phyloP scores from a whole-genome alignment of 164 flowering plant genomes.

The Aristolochia fimbriata region DNA sequence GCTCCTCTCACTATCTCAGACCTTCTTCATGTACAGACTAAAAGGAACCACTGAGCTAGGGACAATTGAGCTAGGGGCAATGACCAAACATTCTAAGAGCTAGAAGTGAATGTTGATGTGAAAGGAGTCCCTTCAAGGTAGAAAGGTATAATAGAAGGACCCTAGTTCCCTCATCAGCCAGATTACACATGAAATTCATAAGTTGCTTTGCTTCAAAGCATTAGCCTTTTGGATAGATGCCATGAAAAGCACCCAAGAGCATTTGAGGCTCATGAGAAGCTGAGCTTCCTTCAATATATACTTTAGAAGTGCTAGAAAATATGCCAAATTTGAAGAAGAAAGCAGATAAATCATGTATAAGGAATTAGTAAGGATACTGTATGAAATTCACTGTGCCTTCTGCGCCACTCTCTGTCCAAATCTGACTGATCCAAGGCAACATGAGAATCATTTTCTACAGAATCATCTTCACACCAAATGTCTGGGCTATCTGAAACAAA shows the following conservation, averaged over 20 bases:
- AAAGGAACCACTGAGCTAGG: too few species aligned
- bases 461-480: conserved; percentile 34
- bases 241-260: not conserved
- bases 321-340: not conserved
- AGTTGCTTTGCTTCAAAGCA: too few species aligned
- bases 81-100: too few species aligned
- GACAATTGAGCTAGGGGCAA: too few species aligned
- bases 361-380: conserved; percentile 29
- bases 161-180: too few species aligned
- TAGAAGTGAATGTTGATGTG: too few species aligned
- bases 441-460: conserved; percentile 23
- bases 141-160: too few species aligned
- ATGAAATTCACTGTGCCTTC: conserved; percentile 47
- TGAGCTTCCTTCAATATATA: not conserved
- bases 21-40: too few species aligned
- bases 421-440: conserved; percentile 28
- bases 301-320: not conserved
- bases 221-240: not conserved
- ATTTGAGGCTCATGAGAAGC: not conserved
- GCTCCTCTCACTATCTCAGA: too few species aligned
- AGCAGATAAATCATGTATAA: not conserved
- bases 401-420: conserved; percentile 63
- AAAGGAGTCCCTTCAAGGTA: too few species aligned
- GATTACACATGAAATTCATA: too few species aligned
- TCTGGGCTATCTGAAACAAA: conserved; percentile 20